Base-by-base conservation (phyloP, 1,139 yeast species). In the Waltiozyma sp. region DNA sequence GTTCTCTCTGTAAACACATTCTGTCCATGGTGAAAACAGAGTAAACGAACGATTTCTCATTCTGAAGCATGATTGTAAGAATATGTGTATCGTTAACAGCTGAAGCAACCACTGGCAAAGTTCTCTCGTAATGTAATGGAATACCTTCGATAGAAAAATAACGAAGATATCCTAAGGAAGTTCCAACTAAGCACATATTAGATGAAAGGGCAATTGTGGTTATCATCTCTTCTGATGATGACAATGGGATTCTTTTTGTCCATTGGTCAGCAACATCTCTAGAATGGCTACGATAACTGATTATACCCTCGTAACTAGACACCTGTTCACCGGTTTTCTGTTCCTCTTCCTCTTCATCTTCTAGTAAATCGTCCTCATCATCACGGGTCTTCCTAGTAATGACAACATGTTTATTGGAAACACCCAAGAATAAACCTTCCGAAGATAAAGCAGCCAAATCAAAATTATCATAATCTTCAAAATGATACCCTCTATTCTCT, bases 361-460 rank as follows among this genome's bases (percentile, higher is more conserved):
- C 46, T 16, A 13, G 13, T 6, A 19, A 35, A 15, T 13, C 37
- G 10, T 31, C 34, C 4, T n/a, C 37, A n/a, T 31, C 34, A 6
- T n/a, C 10, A n/a, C 18, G 16, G 16, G 34, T 31, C 18, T 14
- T 31, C 18, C n/a, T 31, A 7, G 34, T 14, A 7, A 14, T n/a
- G 18, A 31, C 34, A n/a, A 31, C 18, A 31, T 18, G 34, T 18
- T 45, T 51, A 1, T 65, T 68, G 15, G 75, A 69, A 19, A 65
- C 63, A 1, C 82, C 94, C 45, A 87, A 71, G 4, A 87, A 57
- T 0, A 83, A 65, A 1, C 93, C 95, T 4, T 69, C 69, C 31
- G 70, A 70, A 43, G 80, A 80, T 55, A 91, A 68, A 1, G 87
- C 75, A 28, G 95, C 93, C 43, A 86, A 64, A 58, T 87, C 95